Evolutionary conservation across 2,329 filamentous ascomycete genomes (phyloP), one percentile per base, ranked within the genome.

Genomic region (Penicillium sp.): DNA sequence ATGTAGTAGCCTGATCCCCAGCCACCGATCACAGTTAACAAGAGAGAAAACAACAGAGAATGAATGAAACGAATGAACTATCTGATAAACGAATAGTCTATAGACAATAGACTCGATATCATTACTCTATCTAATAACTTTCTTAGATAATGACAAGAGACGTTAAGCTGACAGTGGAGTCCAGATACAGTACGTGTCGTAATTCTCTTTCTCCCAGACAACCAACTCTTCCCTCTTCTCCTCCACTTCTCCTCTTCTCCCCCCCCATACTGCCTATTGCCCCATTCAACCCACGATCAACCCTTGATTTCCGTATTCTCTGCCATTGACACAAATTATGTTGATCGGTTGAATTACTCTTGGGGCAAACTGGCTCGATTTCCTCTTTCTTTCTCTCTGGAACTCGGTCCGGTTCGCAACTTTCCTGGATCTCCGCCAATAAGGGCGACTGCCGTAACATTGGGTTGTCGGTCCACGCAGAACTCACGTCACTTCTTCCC

Each of bases 401-500:
- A 54, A 54, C 43, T 44, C 52, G 51, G 56, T 56, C 53, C 48
- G 48, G 40, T 56, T 58, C 44, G 41, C 34, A 59, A 58, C 31
- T 41, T 53, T 30, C 42, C 28, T 41, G 48, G 46, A 33, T 40
- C 50, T 45, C 52, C 54, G 52, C 58, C 56, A 59, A 59, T 54
- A 53, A 60, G 51, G 57, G 41, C 37, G 41, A 55, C 52, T 54
- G 54, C 54, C 56, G 51, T 59, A 52, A 57, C 39, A 44, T 57
- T 49, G 57, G 56, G 49, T 59, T 61, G 53, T 60, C 53, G 56
- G 59, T 48, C 53, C 56, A 65, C 63, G 62, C 63, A 61, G 61
- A 57, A 52, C 54, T 63, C 61, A 65, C 63, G 62, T 64, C 64
- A 64, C 57, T 52, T 42, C 52, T 53, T 55, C 53, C 40, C 49